phyloP scores from a whole-genome alignment of 805 yeast genomes.

The Diddensiella transvaalensis region DNA sequence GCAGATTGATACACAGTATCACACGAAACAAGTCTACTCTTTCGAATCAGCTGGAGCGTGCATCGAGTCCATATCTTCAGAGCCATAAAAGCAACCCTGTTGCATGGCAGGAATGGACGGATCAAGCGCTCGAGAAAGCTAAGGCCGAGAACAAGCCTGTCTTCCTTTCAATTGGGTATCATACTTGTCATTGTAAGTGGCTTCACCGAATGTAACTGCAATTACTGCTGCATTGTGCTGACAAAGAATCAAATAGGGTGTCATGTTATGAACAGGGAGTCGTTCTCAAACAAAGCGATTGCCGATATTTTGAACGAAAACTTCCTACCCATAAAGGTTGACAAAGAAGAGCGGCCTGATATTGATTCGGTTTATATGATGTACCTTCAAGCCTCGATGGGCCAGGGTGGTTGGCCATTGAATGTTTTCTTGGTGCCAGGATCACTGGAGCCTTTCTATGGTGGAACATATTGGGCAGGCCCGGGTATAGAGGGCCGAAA shows the following conservation, averaged over 20 bases:
- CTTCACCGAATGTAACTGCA: background rate
- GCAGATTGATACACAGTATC: background rate
- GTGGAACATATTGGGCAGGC: conserved; percentile 39
- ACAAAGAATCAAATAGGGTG: conserved; percentile 22
- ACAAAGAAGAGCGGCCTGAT: conserved; percentile 40
- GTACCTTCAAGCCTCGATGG: conserved; percentile 35
- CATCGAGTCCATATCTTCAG: conserved; percentile 28
- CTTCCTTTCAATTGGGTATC: conserved; percentile 37
- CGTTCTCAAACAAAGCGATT: conserved; percentile 27
- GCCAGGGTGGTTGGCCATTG: conserved; percentile 41
- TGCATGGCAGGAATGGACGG: conserved; percentile 38
- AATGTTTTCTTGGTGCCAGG: conserved; percentile 37
- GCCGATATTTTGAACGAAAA: conserved; percentile 31
- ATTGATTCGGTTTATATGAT: conserved; percentile 37
- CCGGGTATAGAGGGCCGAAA: conserved; percentile 26
- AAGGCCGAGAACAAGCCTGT: conserved; percentile 32
- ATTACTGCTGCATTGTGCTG: background rate
- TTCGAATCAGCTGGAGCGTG: conserved; percentile 17
- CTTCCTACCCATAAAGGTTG: conserved; percentile 38
- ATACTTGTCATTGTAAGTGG: conserved; percentile 34
- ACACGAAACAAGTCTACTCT: conserved; percentile 2
- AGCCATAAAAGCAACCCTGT: conserved; percentile 33
- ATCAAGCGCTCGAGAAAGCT: conserved; percentile 32
- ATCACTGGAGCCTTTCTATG: conserved; percentile 34
- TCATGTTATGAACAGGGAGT: conserved; percentile 37